These are phyloP conservation scores for Chalciporus piperatus DNA, from an alignment of 768 basidiomycete genomes.

Conservation along the genomic window DNA sequence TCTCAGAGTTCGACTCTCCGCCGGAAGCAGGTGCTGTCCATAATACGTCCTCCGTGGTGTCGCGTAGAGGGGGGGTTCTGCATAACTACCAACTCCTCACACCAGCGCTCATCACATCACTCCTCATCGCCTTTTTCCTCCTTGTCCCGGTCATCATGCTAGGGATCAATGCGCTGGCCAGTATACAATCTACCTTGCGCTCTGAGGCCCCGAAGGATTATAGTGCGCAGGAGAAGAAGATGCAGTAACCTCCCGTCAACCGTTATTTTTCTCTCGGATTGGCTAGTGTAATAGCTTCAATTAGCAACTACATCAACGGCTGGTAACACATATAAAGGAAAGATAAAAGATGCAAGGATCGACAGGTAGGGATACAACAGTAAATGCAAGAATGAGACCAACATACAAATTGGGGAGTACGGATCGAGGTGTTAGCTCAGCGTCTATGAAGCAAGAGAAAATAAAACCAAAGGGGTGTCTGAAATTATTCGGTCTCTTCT, in stretches of 20 bases:
- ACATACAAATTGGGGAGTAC: conserved; percentile 11
- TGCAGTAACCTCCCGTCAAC: conserved; percentile 45
- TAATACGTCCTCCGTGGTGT: conserved; percentile 31
- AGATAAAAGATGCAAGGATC: conserved; percentile 24
- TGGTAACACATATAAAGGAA: conserved; percentile 16
- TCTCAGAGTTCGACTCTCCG: conserved; percentile 29
- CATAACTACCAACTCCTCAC: conserved; percentile 76
- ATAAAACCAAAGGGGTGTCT: background rate
- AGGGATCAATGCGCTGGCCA: conserved; percentile 64
- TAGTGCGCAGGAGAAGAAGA: conserved; percentile 71
- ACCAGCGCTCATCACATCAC: conserved; percentile 63
- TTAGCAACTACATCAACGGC: conserved; percentile 17
- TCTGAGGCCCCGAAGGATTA: conserved; percentile 65
- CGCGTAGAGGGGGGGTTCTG: conserved; percentile 57
- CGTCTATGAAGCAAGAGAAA: conserved; percentile 14
- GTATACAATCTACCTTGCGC: conserved; percentile 68
- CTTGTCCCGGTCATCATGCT: conserved; percentile 64
- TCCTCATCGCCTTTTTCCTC: conserved; percentile 65
- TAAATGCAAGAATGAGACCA: conserved; percentile 15
- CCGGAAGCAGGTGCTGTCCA: conserved; percentile 15
- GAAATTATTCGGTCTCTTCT: conserved; percentile 21
- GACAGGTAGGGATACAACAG: conserved; percentile 30
- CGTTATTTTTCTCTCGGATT: background rate
- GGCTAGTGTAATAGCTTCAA: conserved; percentile 14
- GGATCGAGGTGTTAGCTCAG: background rate